A percentile compares a stretch with the other conserved stretches of the same genome.
Conservation (phyloP, 495 filamentous ascomycete genomes). For the Aspergillus sclerotioniger region DNA sequence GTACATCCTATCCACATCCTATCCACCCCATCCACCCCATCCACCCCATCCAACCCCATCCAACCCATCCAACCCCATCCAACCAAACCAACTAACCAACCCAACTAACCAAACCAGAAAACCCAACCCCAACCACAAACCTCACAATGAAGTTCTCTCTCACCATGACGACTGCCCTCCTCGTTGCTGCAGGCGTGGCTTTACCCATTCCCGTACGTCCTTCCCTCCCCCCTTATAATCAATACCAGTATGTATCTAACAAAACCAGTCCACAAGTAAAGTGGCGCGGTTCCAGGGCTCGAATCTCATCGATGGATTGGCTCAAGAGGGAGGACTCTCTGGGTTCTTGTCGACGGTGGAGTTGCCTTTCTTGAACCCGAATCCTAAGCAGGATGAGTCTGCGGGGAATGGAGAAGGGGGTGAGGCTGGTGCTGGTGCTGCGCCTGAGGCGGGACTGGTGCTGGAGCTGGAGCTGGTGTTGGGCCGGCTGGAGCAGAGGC, state of each 20-base stretch:
- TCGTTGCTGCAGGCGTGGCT: conserved; percentile 10
- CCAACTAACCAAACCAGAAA: neutral
- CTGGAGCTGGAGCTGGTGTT: too few species aligned
- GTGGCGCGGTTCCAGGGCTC: neutral
- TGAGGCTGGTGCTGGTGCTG: too few species aligned
- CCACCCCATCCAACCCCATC: too few species aligned
- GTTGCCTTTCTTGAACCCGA: conserved; percentile 1
- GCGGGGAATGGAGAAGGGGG: neutral
- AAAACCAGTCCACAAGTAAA: neutral
- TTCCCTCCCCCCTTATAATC: neutral
- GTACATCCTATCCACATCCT: too few species aligned
- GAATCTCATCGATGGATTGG: conserved; percentile 1
- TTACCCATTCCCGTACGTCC: conserved; percentile 13
- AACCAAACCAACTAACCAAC: too few species aligned
- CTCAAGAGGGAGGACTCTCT: conserved; percentile 1
- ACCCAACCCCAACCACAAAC: neutral
- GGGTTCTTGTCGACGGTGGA: conserved; percentile 1
- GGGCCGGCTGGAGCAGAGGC: too few species aligned
- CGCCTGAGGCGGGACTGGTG: too few species aligned
- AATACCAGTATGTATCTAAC: too few species aligned
- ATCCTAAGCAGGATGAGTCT: neutral
- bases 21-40: too few species aligned
- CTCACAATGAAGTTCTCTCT: conserved; percentile 18
- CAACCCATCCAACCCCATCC: too few species aligned
- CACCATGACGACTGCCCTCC: conserved; percentile 1